Base-by-base conservation (phyloP, 73 alveolate species). In the Uronychia binucleata region DNA sequence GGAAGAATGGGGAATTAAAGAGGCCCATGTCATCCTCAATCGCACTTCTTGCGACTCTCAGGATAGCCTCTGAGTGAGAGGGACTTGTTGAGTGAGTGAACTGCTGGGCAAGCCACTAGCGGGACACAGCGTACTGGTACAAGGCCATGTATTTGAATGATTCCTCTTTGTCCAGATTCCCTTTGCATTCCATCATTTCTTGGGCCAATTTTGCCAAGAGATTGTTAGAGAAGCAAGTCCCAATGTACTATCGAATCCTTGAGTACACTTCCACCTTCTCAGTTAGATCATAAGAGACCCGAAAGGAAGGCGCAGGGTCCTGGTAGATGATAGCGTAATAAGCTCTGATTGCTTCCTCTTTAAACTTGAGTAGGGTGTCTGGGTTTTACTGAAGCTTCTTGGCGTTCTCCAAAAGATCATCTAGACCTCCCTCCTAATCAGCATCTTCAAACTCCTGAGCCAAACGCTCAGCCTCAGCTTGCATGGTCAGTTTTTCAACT, bases 341-440 rank as follows among this genome's bases (percentile, higher is more conserved):
- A 8, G 95, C 86, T 74, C 89, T 75, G 77, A 92, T 96, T 86
- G 93, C 87, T 82, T 95, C 97, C 58, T 97, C 96, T 84, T 95
- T 96, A 34, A 95, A 76, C 28, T 87, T 33, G 90, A 82, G 94
- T 89, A 25, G 93, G 87, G 26, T 84, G 80, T 77, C 75, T 59
- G 26, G 74, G 28, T 25, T 84, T 81, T 28, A 35, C 86, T 30
- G 58, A 35, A 32, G 57, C 19, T 1, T 77, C 83, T 31, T 84
- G 35, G 57, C 74, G 57, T 84, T 87, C 0, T 74, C 93, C 31
- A 78, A 59, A 34, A 74, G 93, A 93, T 29, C 96, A 94, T 31
- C 67, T 93, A 77, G 76, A 81, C 58, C 83, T 87, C 76, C 87
- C 81, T 81, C 14, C 95, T 78, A 57, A 28, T 88, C 87, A 31